Base-by-base conservation (phyloP, 371 early-diverging fungal genomes). In the Lichtheimia ramosa region DNA sequence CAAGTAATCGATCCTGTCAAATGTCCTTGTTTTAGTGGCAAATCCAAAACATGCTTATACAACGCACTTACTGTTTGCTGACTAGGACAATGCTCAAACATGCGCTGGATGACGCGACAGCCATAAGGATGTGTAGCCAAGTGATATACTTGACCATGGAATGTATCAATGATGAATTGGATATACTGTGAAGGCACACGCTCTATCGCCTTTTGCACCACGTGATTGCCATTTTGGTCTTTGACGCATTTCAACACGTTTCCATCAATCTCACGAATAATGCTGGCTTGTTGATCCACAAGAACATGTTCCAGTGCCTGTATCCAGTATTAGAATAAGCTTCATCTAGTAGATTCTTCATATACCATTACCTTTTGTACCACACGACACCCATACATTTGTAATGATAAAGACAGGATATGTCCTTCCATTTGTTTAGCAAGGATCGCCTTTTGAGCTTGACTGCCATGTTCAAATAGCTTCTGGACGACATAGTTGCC, bases 401-500 rank as follows among this genome's bases (percentile, higher is more conserved):
- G 99, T 58, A 98, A 76, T n/a, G 97, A 95, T 53, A 99, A 84
- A 1, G 91, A 83, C 34, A 96, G 72, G 4, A 99, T 90, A 69
- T 95, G 94, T 6, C 92, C 92, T 67, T 95, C 92, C 96, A 99
- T 98, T 63, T 92, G 89, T 57, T 85, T 83, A 3, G 95, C 94
- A 51, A 98, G 80, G 4, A 89, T 73, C 12, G 89, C 81, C 81
- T 94, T 94, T 66, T 98, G 98, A 25, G 84, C 79, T 64, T 86
- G 90, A 59, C 84, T 92, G 1, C 97, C 97, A 62, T 95, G 93
- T 75, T 97, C 98, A 82, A 99, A 97, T 57, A 99, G 90, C 81
- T 99, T 99, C 77, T 99, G 99, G 61, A 99, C 96, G 40, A 99
- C 99, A 73, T 99, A 99, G 83, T 99, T 99, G 50, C 99, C 99